phyloP scores from a whole-genome alignment of 805 yeast genomes.

The Barnettozyma botsteinii region DNA sequence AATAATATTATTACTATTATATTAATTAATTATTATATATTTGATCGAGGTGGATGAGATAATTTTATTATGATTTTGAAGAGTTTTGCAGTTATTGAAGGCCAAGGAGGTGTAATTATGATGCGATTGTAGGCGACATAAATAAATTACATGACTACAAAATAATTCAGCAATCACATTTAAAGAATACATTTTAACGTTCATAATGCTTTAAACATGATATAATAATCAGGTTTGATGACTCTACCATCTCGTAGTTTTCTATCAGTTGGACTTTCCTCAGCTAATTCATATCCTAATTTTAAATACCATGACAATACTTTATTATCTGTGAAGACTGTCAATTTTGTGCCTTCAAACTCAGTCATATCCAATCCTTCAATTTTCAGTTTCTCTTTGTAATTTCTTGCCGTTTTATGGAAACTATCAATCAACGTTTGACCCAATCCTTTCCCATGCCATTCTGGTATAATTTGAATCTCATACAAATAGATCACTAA shows the following conservation, averaged over 20 bases:
- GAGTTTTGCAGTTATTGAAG: too few relatives aligned
- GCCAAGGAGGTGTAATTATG: too few relatives aligned
- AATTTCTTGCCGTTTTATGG: conserved; percentile 27
- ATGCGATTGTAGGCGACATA: too few relatives aligned
- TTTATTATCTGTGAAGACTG: conserved; percentile 45
- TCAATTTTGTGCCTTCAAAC: conserved; percentile 28
- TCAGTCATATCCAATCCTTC: conserved; percentile 4
- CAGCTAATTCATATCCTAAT: conserved; percentile 34
- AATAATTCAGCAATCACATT: too few relatives aligned
- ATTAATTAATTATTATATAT: too few relatives aligned
- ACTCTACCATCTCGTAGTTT: conserved; percentile 34
- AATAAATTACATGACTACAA: too few relatives aligned
- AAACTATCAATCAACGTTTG: conserved; percentile 31
- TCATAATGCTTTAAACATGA: conserved; percentile 17
- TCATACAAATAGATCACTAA: conserved; percentile 50
- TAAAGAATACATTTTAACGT: not conserved
- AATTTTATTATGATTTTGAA: too few relatives aligned
- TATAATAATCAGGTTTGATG: conserved; percentile 40
- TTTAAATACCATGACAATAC: conserved; percentile 41
- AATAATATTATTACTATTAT: too few relatives aligned
- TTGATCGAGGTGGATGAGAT: too few relatives aligned
- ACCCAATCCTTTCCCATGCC: conserved; percentile 37
- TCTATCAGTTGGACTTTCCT: conserved; percentile 41
- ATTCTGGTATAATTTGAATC: conserved; percentile 39
- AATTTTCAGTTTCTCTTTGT: conserved; percentile 11